Base-by-base conservation (phyloP, 2,329 filamentous ascomycete species). In the Phialophora verrucosa region DNA sequence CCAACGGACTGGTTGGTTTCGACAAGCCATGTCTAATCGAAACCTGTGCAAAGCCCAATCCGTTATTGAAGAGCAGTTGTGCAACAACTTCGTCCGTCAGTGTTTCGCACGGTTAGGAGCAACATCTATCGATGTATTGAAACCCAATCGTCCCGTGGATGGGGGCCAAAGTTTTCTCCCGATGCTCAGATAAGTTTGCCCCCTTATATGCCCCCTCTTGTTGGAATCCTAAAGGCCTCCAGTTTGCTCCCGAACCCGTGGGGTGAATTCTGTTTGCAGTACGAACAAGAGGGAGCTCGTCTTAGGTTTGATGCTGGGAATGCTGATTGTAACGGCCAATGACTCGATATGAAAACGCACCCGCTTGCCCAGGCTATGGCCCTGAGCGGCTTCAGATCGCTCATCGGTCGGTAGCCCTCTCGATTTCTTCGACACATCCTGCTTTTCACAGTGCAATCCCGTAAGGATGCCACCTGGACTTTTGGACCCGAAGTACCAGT, bases 341-440 rank as follows among this genome's bases (percentile, higher is more conserved):
- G 61, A 65, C 57, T 66, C 64, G 62, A 60, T 56, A 61, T 67
- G 62, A 66, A 69, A 69, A 69, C 67, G 64, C 50, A 62, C 29
- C 29, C 56, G 59, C 59, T 63, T 61, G 59, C 55, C 62, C 67
- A 51, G 51, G 56, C 54, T 60, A 49, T 64, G 42, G 59, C 51
- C 31, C 49, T 50, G 38, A 53, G 49, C 47, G 55, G 23, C 56
- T 49, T 32, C 49, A 63, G 54, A 17, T 38, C 51, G 49, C 65
- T 66, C 63, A 64, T 47, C 47, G 53, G 29, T 49, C 25, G n/a
- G 42, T 11, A 38, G 49, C n/a, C 6, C 17, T n/a, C 47, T 20
- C 35, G 32, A n/a, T 63, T 44, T 60, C 38, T 54, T 54, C 51
- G 42, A 57, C 32, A 32, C 8, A 14, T 65, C n/a, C 44, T 61